These are phyloP conservation scores for Westerdykella aurantiaca DNA, from an alignment of 2,329 filamentous ascomycete species.

Conservation along the genomic window DNA sequence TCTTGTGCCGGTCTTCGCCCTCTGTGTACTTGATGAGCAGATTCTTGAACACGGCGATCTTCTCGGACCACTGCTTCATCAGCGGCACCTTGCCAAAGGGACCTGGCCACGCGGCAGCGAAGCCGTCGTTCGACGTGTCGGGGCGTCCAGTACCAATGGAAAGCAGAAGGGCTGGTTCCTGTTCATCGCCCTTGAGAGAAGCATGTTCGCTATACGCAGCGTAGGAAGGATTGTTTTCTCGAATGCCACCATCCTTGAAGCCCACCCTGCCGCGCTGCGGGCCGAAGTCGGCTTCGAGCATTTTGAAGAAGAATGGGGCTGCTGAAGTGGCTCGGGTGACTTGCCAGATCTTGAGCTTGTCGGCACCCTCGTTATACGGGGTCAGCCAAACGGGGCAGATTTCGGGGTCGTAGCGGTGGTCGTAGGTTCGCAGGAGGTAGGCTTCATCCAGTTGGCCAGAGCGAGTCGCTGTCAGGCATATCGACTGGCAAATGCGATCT, in stretches of 20 bases:
- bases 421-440: conserved; percentile 46
- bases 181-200: conserved; percentile 40
- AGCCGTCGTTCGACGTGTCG: conserved; percentile 42
- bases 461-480: conserved; percentile 47
- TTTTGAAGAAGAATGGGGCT: conserved; percentile 49
- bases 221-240: conserved; percentile 47
- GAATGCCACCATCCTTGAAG: conserved; percentile 49
- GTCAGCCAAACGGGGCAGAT: conserved; percentile 43
- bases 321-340: conserved; percentile 50
- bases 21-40: conserved; percentile 49
- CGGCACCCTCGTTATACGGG: conserved; percentile 45
- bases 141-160: conserved; percentile 45
- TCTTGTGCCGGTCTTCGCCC: conserved; percentile 44
- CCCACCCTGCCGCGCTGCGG: conserved; percentile 31
- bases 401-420: conserved; percentile 40
- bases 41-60: conserved; percentile 46
- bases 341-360: conserved; percentile 46
- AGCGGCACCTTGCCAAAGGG: conserved; percentile 39
- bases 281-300: conserved; percentile 41
- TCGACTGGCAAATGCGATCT: conserved; percentile 37
- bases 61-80: conserved; percentile 44
- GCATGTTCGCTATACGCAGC: conserved; percentile 46
- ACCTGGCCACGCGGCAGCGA: conserved; percentile 43
- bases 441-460: conserved; percentile 44
- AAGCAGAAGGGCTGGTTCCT: conserved; percentile 42